Conservation (phyloP, 1,139 yeast genomes). For the Ogataea hybrid region DNA sequence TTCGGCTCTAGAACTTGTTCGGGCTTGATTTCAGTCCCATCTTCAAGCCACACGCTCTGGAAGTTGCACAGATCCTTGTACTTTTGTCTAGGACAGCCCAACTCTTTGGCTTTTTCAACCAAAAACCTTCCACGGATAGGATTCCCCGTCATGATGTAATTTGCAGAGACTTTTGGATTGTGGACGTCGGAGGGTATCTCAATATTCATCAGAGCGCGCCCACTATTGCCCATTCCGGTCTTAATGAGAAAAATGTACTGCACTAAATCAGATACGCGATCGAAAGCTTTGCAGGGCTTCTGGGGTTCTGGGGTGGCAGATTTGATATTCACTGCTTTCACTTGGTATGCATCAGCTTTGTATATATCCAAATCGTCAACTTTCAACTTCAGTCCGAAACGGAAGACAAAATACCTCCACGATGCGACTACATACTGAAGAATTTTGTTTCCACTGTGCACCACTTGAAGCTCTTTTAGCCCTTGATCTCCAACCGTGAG, state of each 20-base stretch:
- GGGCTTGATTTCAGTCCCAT: slow-evolving; percentile 61
- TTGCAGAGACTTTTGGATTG: slow-evolving; percentile 38
- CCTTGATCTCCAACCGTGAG: slow-evolving; percentile 86
- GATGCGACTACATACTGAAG: slow-evolving; percentile 61
- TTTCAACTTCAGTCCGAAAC: slow-evolving; percentile 64
- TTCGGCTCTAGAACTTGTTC: slow-evolving; percentile 71
- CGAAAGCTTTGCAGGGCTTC: neutral
- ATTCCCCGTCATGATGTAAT: slow-evolving; percentile 62
- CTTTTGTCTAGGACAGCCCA: slow-evolving; percentile 67
- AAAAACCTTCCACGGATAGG: slow-evolving; percentile 80
- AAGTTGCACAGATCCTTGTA: slow-evolving; percentile 64
- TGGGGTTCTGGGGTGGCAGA: slow-evolving; percentile 5
- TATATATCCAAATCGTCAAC: slow-evolving; percentile 38
- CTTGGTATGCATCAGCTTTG: slow-evolving; percentile 51
- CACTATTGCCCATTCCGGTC: slow-evolving; percentile 12
- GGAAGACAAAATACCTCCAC: slow-evolving; percentile 88
- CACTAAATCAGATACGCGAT: slow-evolving; percentile 16
- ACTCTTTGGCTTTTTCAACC: slow-evolving; percentile 56
- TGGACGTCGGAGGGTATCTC: slow-evolving; percentile 23
- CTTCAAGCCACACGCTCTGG: slow-evolving; percentile 50
- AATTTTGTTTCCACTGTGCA: slow-evolving; percentile 43
- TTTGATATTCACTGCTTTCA: slow-evolving; percentile 48
- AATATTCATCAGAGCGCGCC: slow-evolving; percentile 20
- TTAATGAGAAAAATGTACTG: slow-evolving; percentile 26
- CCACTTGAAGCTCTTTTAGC: slow-evolving; percentile 44